Base-by-base conservation (phyloP, 805 yeast species). In the Maudiozyma turicensis region DNA sequence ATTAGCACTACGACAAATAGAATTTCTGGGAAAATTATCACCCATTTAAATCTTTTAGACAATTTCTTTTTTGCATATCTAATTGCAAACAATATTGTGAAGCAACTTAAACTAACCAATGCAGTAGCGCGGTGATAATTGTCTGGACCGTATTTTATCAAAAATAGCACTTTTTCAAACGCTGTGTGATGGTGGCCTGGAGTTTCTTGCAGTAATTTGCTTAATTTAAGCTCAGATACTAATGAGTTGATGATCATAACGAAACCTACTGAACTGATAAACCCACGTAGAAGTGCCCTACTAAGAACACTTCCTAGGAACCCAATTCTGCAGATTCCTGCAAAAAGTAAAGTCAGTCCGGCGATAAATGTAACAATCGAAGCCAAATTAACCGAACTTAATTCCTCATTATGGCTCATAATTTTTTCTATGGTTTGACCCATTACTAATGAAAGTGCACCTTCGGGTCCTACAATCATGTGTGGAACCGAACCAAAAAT, bases 381-480 rank as follows among this genome's bases (percentile, higher is more conserved):
- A 3, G 86, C 78, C 7, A 83, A 65, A 53, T 81, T 83, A 35
- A 79, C 72, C 0, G 79, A 70, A 43, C 69, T 69, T 10, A 77
- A 56, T 29, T 65, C 68, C 10, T 57, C 68, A 51, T 69, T 68
- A 55, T 70, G 80, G 26, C 69, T 72, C 28, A 73, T 56, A 43
- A 73, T 63, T n/a, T 74, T 77, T 51, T 82, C 84, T 8, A 86
- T 78, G 0, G 84, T 80, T 57, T 84, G 91, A 1, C 96, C 96
- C 29, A 85, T 81, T 11, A 89, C 80, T 57, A 90, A 71, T 0
- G 95, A 86, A 8, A 87, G 80, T 0, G 95, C 90, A 15, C 91
- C 90, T 64, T 89, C 95, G 0, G 96, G 96, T 0, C 96, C 96
- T 15, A 89, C 95, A 39, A 88, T 81, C 84, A 89, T 79, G 51